Base-by-base conservation (phyloP, 1,284 basidiomycete genomes). In the Microstroma glucosiphilum region DNA sequence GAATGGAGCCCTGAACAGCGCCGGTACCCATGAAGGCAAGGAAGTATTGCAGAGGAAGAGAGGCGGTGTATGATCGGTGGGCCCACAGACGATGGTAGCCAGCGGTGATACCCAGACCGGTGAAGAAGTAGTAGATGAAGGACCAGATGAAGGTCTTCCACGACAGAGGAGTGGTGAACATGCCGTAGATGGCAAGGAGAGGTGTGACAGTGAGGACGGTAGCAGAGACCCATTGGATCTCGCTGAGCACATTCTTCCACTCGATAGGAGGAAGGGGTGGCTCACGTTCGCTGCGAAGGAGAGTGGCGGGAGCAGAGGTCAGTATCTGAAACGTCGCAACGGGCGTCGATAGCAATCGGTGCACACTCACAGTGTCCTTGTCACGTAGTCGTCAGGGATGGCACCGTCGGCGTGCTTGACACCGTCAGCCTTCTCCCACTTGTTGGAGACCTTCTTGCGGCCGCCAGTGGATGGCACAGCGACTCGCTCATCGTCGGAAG, bases 161-260 rank as follows among this genome's bases (percentile, higher is more conserved):
- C 59, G 68, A 68, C 9, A 70, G 64, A 23, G 60, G 68, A 7
- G 73, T 75, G 56, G 72, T 76, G 59, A 68, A 69, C 12, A 76
- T 59, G 53, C 73, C 76, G 60, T 78, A 78, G 43, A 71, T 46
- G 9, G 69, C 72, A 55, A 78, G 65, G 7, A 70, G 17, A 3
- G 76, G 76, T 0, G 76, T 72, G 43, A 66, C 51, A 26, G 74
- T 75, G 25, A 78, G 69, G 7, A 69, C 68, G 59, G 71, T 59
- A 67, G 71, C 70, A n/a, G 75, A 77, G 57, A 78, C 73, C 74
- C 75, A 78, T 48, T 78, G 75, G 23, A 78, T 73, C 67, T 78
- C 76, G 60, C 49, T 64, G 15, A 78, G 60, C 40, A 78, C 67
- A 65, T 75, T 76, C 65, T 69, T 73, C 67, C 69, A 60, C 59